A percentile compares a stretch with the other conserved stretches of the same genome.
phyloP scores from a whole-genome alignment of 257 asterid genomes.

The Euphrasia confusa region DNA sequence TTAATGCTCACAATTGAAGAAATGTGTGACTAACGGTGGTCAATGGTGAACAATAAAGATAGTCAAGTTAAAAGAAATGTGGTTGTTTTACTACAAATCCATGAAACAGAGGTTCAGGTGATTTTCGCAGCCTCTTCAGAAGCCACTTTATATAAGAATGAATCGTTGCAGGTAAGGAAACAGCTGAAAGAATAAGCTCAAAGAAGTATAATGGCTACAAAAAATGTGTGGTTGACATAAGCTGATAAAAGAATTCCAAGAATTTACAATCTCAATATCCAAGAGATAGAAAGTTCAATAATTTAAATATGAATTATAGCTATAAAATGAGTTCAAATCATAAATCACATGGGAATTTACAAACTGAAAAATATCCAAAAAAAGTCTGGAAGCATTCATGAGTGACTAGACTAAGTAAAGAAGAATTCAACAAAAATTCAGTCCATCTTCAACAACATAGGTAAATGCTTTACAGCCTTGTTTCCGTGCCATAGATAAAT shows the following conservation, averaged over 20 bases:
- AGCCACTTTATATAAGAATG: not conserved
- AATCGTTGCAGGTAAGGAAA: not conserved
- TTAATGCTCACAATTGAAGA: not conserved
- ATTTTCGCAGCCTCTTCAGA: not conserved
- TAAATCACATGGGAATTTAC: not conserved
- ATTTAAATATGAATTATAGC: not conserved
- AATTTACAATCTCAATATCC: not conserved
- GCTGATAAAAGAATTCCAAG: too few species aligned
- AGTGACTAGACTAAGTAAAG: not conserved
- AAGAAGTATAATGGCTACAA: not conserved
- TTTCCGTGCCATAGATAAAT: not conserved
- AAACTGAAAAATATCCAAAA: not conserved
- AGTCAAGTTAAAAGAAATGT: not conserved
- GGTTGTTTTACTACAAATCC: not conserved
- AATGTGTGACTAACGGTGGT: not conserved
- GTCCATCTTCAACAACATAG: not conserved
- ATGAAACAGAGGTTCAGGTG: not conserved
- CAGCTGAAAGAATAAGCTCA: not conserved
- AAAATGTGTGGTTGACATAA: not conserved
- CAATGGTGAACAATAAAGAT: not conserved
- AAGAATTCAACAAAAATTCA: too few species aligned
- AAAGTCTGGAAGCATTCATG: not conserved
- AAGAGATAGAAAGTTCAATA: not conserved
- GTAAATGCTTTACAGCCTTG: constrained; percentile 8
- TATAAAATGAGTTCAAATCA: not conserved